These are phyloP conservation scores for Dryas drummondii DNA, from an alignment of 306 rosid genomes.

Conservation along the genomic window DNA sequence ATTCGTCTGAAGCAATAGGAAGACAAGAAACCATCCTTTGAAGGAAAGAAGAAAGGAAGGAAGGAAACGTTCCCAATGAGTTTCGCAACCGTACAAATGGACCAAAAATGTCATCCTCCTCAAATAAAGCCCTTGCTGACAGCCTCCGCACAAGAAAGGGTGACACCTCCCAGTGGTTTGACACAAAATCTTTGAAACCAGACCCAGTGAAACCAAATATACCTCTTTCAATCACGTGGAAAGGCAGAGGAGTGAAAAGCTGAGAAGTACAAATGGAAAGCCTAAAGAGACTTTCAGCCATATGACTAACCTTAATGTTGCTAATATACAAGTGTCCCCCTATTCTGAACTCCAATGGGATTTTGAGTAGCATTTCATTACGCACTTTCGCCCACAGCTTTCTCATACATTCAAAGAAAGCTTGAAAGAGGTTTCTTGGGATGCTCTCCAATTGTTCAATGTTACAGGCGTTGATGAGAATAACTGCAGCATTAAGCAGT, in stretches of 20 bases:
- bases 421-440: conserved; percentile 35
- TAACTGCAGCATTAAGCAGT: conserved; percentile 48
- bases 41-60: conserved; percentile 56
- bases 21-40: conserved; percentile 61
- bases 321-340: conserved; percentile 40
- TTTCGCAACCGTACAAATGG: conserved; percentile 41
- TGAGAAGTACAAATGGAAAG: conserved; percentile 48
- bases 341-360: conserved; percentile 25
- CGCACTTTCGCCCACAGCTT: conserved; percentile 48
- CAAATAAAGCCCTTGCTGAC: conserved; percentile 23
- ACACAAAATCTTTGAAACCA: conserved; percentile 58
- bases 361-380: conserved; percentile 27
- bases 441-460: conserved; percentile 48
- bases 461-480: conserved; percentile 56
- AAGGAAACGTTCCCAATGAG: conserved; percentile 41
- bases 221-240: conserved; percentile 41
- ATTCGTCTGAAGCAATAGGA: conserved; percentile 80
- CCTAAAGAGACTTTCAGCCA: conserved; percentile 71
- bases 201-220: conserved; percentile 51
- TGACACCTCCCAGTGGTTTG: conserved; percentile 61
- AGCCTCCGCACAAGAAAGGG: conserved; percentile 46
- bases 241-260: conserved; percentile 31
- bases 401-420: conserved; percentile 39
- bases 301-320: conserved; percentile 45
- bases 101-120: conserved; percentile 39